These are phyloP conservation scores for Cryptosporidium sp. DNA, from an alignment of 169 alveolate genomes.

Conservation along the genomic window DNA sequence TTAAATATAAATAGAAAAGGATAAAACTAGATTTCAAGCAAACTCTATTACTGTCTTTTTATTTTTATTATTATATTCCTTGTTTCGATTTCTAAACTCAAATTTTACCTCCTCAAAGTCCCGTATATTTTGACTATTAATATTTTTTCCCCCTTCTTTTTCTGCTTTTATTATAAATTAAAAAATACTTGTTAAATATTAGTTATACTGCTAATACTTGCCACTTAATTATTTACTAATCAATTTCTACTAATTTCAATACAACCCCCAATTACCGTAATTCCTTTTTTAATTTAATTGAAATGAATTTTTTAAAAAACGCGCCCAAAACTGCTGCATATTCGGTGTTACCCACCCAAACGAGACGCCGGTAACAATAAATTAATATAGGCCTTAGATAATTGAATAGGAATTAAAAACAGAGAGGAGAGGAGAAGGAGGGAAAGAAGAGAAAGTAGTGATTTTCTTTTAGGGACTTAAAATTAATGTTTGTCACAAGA, in stretches of 20 bases:
- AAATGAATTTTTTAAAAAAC: not conserved
- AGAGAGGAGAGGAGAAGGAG: too few species aligned
- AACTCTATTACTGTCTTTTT: not conserved
- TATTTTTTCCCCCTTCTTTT: too few species aligned
- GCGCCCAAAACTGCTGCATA: not conserved
- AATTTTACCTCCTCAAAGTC: not conserved
- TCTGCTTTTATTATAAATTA: too few species aligned
- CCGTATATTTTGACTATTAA: not conserved
- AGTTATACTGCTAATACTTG: too few species aligned
- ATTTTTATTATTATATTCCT: not conserved
- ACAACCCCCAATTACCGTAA: not conserved
- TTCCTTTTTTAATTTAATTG: too few species aligned
- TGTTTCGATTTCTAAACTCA: not conserved
- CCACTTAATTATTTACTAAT: too few species aligned
- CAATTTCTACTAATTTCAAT: not conserved
- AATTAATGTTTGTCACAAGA: too few species aligned
- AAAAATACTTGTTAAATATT: too few species aligned
- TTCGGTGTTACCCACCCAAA: not conserved
- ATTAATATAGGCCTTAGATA: not conserved
- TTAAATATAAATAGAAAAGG: not conserved
- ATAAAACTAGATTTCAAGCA: not conserved
- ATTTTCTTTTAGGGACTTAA: too few species aligned
- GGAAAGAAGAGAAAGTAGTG: too few species aligned
- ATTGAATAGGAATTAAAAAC: too few species aligned
- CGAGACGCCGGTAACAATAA: conserved; percentile 12